phyloP scores from a whole-genome alignment of 2,329 filamentous ascomycete species.

The Cladosporium sp. region DNA sequence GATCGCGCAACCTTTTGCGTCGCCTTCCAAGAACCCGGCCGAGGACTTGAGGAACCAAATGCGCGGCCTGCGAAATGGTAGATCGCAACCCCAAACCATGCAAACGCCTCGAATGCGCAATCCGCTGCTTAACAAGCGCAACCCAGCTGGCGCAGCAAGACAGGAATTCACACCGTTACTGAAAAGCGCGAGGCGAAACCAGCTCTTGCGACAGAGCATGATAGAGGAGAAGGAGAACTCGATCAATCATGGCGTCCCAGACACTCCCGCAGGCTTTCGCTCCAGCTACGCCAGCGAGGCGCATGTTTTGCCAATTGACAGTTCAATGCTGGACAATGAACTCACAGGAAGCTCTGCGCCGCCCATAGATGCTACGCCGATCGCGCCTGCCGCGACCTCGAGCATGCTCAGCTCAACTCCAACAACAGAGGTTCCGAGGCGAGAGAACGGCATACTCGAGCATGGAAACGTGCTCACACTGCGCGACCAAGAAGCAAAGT shows the following conservation, averaged over 20 bases:
- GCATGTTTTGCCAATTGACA: constrained; percentile 74
- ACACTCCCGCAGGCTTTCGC: constrained; percentile 69
- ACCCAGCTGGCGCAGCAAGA: constrained; percentile 45
- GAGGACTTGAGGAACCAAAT: constrained; percentile 72
- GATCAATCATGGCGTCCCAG: constrained; percentile 45
- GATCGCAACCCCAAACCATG: constrained; percentile 40
- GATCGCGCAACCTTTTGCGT: constrained; percentile 82
- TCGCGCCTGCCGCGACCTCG: constrained; percentile 74
- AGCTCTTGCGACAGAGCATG: constrained; percentile 45
- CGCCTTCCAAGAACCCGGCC: constrained; percentile 69
- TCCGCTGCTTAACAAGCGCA: constrained; percentile 70
- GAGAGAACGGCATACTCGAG: constrained; percentile 66
- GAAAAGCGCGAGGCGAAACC: constrained; percentile 75
- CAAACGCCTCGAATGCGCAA: constrained; percentile 72
- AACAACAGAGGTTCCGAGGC: constrained; percentile 65
- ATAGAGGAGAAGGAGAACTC: constrained; percentile 41
- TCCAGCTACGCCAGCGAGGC: constrained; percentile 60
- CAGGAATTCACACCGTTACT: constrained; percentile 93
- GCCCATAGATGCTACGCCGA: constrained; percentile 65
- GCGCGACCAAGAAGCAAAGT: constrained; percentile 88
- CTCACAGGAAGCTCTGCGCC: constrained; percentile 64
- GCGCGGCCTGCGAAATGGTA: constrained; percentile 61
- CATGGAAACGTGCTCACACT: constrained; percentile 89
- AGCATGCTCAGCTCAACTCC: constrained; percentile 79
- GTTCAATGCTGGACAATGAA: constrained; percentile 64